phyloP scores from a whole-genome alignment of 2,329 filamentous ascomycete species.

The Ophiostoma sp. region DNA sequence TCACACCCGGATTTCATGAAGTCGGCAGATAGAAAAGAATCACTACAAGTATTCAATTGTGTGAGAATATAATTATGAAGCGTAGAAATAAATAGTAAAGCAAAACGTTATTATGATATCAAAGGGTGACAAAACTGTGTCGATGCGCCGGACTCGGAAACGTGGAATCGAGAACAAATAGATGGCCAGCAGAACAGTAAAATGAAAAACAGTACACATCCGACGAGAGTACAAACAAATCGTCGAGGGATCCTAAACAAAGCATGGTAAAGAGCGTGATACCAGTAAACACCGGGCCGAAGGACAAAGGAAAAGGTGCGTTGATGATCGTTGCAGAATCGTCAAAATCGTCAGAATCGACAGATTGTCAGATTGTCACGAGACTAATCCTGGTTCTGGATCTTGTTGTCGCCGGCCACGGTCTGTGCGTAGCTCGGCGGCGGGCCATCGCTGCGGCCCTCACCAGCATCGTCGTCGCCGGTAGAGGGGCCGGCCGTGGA shows the following conservation, averaged over 20 bases:
- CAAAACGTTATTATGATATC: not conserved
- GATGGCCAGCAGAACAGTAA: constrained; percentile 7
- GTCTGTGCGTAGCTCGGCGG: constrained; percentile 89
- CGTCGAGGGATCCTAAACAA: not conserved
- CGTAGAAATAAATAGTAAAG: not conserved
- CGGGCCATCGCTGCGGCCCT: constrained; percentile 44
- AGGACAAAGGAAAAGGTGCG: not conserved
- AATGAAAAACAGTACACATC: not conserved
- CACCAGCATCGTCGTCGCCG: constrained; percentile 38
- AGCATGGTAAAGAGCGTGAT: not conserved
- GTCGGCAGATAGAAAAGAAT: too few species aligned
- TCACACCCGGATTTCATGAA: too few species aligned
- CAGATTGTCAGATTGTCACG: not conserved
- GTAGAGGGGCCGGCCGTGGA: constrained; percentile 29
- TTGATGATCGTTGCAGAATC: not conserved
- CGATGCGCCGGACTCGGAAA: not conserved
- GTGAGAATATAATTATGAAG: not conserved
- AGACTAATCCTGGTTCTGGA: constrained; percentile 60
- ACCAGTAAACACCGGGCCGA: constrained; percentile 10
- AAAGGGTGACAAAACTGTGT: not conserved
- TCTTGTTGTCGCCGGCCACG: constrained; percentile 83
- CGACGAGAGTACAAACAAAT: not conserved
- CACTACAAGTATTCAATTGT: not conserved
- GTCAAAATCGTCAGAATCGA: not conserved
- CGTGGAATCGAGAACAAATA: constrained; percentile 17